Evolutionary conservation across 75 land plant genomes (phyloP).

Genomic region (Larix kaempferi): DNA sequence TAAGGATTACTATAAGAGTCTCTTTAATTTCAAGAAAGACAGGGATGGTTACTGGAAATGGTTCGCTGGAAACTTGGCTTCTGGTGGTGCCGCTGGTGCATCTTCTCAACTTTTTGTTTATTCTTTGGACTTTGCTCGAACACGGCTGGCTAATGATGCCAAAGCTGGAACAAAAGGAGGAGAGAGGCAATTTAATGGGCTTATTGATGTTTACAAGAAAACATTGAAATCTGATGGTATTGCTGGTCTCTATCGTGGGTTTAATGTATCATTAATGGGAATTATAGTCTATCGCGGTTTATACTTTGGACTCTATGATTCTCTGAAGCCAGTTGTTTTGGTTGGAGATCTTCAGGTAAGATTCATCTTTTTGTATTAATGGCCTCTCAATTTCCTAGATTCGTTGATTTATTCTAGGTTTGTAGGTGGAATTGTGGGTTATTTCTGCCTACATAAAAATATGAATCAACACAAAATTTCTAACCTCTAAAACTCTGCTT

Average conservation of each 20-base stretch:
- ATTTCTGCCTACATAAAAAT: constrained; percentile 18
- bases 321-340: constrained; percentile 46
- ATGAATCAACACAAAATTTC: constrained; percentile 26
- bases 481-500: constrained; percentile 38
- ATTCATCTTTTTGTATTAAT: constrained; percentile 23
- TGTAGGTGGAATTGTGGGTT: constrained; percentile 25
- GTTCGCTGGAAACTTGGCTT: constrained; percentile 59
- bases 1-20: constrained; percentile 53
- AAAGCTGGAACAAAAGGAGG: constrained; percentile 51
- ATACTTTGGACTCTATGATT: constrained; percentile 56
- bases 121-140: constrained; percentile 52
- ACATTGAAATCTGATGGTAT: constrained; percentile 32
- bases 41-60: constrained; percentile 62
- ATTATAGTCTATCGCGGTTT: constrained; percentile 52
- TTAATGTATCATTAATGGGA: constrained; percentile 40
- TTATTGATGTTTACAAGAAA: constrained; percentile 48
- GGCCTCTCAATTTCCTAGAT: constrained; percentile 3
- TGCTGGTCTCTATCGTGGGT: constrained; percentile 46
- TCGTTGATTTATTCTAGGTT: constrained; percentile 3
- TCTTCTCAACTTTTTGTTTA: constrained; percentile 43
- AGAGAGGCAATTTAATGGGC: constrained; percentile 49
- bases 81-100: constrained; percentile 55
- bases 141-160: constrained; percentile 51
- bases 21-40: constrained; percentile 57
- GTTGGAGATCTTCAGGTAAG: constrained; percentile 59